Conservation (phyloP, 2,329 filamentous ascomycete genomes). For the Trichoderma brevicompactum region DNA sequence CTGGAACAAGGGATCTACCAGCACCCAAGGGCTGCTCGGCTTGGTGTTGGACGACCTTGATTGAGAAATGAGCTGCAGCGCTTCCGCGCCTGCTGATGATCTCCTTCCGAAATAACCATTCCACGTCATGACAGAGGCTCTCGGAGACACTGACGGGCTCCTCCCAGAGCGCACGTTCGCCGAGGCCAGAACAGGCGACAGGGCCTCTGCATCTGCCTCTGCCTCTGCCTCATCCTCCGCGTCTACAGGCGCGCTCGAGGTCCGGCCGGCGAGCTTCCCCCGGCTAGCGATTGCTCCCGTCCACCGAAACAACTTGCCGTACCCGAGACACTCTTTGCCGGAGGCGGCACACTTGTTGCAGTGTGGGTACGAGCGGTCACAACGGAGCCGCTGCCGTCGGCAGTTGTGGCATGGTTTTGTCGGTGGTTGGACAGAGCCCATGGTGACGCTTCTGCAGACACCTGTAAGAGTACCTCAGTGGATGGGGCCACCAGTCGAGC, state of each 20-base stretch:
- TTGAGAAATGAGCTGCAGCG: constrained; percentile 37
- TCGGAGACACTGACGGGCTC: not conserved
- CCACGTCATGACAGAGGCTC: not conserved
- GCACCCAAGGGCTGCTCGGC: constrained; percentile 42
- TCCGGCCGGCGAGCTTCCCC: constrained; percentile 48
- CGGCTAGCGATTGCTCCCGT: constrained; percentile 52
- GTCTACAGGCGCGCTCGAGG: constrained; percentile 35
- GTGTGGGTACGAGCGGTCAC: constrained; percentile 55
- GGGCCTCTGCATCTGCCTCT: constrained; percentile 30
- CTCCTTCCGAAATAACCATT: not conserved
- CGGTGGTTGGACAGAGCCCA: constrained; percentile 37
- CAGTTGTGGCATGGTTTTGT: constrained; percentile 57
- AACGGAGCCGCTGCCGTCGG: constrained; percentile 56
- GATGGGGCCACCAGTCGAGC: constrained; percentile 21
- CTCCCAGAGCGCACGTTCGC: not conserved
- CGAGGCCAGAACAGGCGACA: constrained; percentile 3
- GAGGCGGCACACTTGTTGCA: constrained; percentile 56
- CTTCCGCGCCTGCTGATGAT: constrained; percentile 6
- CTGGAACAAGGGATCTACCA: constrained; percentile 55
- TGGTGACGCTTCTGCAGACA: constrained; percentile 28
- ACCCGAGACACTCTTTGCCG: constrained; percentile 57
- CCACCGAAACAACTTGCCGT: constrained; percentile 58
- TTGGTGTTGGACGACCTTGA: constrained; percentile 31
- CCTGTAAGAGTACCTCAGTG: constrained; percentile 1
- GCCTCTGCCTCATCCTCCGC: not conserved